A percentile compares a stretch with the other conserved stretches of the same genome.
These are phyloP conservation scores for Schwanniomyces vanrijiae DNA, from an alignment of 805 yeast genomes.

Conservation along the genomic window DNA sequence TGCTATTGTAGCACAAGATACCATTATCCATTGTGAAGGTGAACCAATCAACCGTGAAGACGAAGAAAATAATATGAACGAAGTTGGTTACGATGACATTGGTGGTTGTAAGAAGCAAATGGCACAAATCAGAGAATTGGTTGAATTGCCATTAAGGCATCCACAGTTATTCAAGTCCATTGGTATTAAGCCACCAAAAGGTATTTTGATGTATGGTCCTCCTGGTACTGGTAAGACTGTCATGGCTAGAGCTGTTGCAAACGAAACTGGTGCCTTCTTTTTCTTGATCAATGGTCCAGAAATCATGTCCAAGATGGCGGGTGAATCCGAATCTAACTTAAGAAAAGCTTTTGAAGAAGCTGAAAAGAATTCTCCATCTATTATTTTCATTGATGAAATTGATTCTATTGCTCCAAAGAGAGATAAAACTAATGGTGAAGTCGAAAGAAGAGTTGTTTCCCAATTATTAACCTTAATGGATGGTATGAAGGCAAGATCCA, in stretches of 20 bases:
- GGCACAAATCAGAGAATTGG: conserved; percentile 99
- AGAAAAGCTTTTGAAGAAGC: conserved; percentile 99
- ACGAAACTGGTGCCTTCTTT: conserved; percentile 98
- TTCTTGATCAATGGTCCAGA: conserved; percentile 98
- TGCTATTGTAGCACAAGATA: conserved; percentile 98
- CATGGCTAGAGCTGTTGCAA: conserved; percentile 99
- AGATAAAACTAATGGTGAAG: conserved; percentile 99
- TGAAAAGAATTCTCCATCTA: conserved; percentile 96
- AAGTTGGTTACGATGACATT: conserved; percentile 97
- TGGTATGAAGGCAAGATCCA: conserved; percentile 99
- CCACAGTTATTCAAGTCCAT: conserved; percentile 97
- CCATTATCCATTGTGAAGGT: conserved; percentile 97
- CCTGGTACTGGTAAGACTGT: conserved; percentile 99
- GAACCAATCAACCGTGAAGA: conserved; percentile 98
- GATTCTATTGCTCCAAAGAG: conserved; percentile 99
- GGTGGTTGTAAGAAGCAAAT: conserved; percentile 99
- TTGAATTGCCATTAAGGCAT: conserved; percentile 96
- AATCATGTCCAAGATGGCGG: conserved; percentile 99
- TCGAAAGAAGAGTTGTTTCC: conserved; percentile 98
- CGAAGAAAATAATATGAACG: conserved; percentile 94
- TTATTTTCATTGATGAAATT: conserved; percentile 96
- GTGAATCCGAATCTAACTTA: conserved; percentile 95
- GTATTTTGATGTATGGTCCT: conserved; percentile 97
- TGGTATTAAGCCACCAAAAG: conserved; percentile 98
- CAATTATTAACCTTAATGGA: conserved; percentile 98